phyloP scores from a whole-genome alignment of 139 green algal genomes.

The Spirogloea muscicola region DNA sequence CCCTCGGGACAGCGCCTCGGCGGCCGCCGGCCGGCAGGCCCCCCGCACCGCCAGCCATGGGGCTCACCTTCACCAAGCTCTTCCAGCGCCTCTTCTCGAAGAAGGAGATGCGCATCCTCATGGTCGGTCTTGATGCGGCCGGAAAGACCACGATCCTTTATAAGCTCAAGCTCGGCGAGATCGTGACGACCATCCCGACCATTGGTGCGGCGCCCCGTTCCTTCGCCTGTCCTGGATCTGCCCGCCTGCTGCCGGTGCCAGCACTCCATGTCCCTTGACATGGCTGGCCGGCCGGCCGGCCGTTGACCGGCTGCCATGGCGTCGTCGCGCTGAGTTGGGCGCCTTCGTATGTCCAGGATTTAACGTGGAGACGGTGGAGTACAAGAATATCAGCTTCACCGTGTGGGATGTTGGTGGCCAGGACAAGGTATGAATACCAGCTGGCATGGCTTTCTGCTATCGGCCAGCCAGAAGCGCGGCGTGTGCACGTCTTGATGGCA shows the following conservation, averaged over 20 bases:
- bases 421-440: constrained; percentile 90
- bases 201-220: constrained; percentile 77
- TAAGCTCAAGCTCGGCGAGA: constrained; percentile 95
- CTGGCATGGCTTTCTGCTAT: too few relatives aligned
- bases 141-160: constrained; percentile 98
- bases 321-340: neutral
- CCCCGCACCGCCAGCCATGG: too few relatives aligned
- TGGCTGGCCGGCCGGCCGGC: neutral
- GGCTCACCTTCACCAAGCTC: constrained; percentile 89
- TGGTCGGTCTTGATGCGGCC: constrained; percentile 93
- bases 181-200: constrained; percentile 81
- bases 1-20: too few relatives aligned
- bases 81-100: constrained; percentile 59
- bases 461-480: too few relatives aligned
- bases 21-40: too few relatives aligned
- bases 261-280: neutral
- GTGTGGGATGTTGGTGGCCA: constrained; percentile 71
- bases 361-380: constrained; percentile 92
- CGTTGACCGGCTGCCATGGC: neutral
- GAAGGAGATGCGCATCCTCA: constrained; percentile 95
- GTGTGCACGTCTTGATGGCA: too few relatives aligned
- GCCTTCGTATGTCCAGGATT: constrained; percentile 65
- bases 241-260: neutral
- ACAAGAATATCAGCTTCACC: constrained; percentile 96
- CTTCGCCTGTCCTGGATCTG: neutral